These are phyloP conservation scores for Scenedesmus sp. DNA, from an alignment of 163 green algal genomes.

Conservation along the genomic window DNA sequence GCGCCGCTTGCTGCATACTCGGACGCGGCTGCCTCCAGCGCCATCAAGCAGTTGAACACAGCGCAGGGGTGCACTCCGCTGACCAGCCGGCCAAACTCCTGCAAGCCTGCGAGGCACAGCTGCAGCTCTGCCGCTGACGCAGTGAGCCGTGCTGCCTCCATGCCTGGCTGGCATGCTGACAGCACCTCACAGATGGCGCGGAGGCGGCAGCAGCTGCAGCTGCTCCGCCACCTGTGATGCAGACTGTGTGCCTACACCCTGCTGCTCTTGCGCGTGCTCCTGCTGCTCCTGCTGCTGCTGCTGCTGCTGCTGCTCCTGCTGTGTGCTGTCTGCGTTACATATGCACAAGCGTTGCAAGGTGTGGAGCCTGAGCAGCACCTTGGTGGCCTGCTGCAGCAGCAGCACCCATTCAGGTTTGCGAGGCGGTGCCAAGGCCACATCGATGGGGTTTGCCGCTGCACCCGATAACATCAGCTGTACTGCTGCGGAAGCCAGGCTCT, in stretches of 20 bases:
- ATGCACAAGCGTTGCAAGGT: slow-evolving; percentile 21
- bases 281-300: slow-evolving; percentile 33
- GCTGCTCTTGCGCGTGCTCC: not conserved
- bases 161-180: slow-evolving; percentile 11
- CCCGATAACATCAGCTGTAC: slow-evolving; percentile 5
- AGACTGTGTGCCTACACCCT: not conserved
- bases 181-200: not conserved
- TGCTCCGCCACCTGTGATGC: not conserved
- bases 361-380: slow-evolving; percentile 33
- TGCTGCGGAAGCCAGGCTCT: slow-evolving; percentile 8
- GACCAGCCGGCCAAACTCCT: slow-evolving; percentile 55
- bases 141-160: slow-evolving; percentile 43
- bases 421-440: not conserved
- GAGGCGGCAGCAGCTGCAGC: slow-evolving; percentile 28
- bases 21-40: not conserved
- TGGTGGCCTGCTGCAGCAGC: slow-evolving; percentile 32
- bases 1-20: slow-evolving; percentile 22
- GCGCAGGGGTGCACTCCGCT: not conserved
- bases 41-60: not conserved
- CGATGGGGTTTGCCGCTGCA: slow-evolving; percentile 29
- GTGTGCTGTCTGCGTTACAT: not conserved
- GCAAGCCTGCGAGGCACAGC: slow-evolving; percentile 37
- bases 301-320: not conserved
- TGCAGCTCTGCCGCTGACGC: slow-evolving; percentile 60
- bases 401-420: slow-evolving; percentile 27